phyloP scores from a whole-genome alignment of 805 yeast genomes.

The Suhomyces pyralidae region DNA sequence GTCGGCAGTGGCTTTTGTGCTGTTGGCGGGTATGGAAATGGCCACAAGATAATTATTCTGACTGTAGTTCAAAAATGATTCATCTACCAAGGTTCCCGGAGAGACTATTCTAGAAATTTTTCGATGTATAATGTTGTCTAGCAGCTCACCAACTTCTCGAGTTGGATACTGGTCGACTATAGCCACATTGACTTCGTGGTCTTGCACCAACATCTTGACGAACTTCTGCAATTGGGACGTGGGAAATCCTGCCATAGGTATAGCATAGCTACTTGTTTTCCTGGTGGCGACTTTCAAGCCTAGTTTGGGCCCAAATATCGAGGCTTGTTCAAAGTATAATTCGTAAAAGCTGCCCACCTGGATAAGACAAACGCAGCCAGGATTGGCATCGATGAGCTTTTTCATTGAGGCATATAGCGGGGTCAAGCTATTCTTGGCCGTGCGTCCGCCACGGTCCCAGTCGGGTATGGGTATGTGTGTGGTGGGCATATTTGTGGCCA shows the following conservation, averaged over 20 bases:
- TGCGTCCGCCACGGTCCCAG: conserved; percentile 43
- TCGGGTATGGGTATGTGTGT: conserved; percentile 8
- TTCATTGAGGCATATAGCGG: conserved; percentile 36
- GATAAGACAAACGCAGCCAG: conserved; percentile 45
- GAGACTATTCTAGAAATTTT: conserved; percentile 78
- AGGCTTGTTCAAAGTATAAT: conserved; percentile 86
- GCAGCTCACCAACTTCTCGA: conserved; percentile 10
- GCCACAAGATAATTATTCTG: conserved; percentile 69
- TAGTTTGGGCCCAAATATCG: conserved; percentile 61
- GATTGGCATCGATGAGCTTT: conserved; percentile 30
- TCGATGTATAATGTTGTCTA: conserved; percentile 49
- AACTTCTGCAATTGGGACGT: conserved; percentile 65
- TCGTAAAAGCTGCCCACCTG: conserved; percentile 90
- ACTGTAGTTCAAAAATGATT: conserved; percentile 70
- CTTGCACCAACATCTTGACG: conserved; percentile 69
- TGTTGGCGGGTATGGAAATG: conserved; percentile 56
- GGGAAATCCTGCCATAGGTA: conserved; percentile 94
- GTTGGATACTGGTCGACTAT: conserved; percentile 64
- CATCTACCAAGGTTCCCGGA: conserved; percentile 91
- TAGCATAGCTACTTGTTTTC: conserved; percentile 38
- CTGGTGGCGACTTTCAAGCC: conserved; percentile 69
- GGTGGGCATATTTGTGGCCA: neutral
- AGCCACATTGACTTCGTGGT: conserved; percentile 69
- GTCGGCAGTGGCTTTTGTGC: conserved; percentile 35
- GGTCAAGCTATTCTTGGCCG: conserved; percentile 26